Evolutionary conservation across 2,329 filamentous ascomycete genomes (phyloP), one percentile per base, ranked within the genome.

Genomic region (Trichoderma sp.): DNA sequence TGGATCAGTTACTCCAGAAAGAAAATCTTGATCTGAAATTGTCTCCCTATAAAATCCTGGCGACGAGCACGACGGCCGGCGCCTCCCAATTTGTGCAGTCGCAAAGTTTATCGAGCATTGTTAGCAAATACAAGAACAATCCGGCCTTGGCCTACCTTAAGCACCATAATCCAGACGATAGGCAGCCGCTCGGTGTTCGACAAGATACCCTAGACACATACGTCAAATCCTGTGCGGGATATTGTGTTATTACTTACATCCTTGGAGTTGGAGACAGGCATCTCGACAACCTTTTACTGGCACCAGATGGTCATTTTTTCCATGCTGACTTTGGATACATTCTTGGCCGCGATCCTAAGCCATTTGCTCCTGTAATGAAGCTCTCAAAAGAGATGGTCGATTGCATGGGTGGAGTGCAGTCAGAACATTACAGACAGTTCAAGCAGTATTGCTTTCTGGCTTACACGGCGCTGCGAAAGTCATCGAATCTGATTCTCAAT

Each of bases 291-390:
- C 87, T 99, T 1, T 88, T 99, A 29, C 87, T 99, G 5, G 88
- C 93, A 0, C 94, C 95, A 1, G 91, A 94, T 72, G 95, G 89
- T 0, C 93, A 96, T 79, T 99, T 99, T 83, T 97, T 99, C 85
- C 95, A 99, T 77, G 94, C 94, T 34, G 95, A 99, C 78, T 99
- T 99, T 74, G 95, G 96, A 50, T 99, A 97, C 79, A 99, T 99
- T 70, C 90, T 99, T 1, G 95, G 95, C 19, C 92, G 95, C 48
- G 95, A 99, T 73, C 95, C 95, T 0, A 99, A 99, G 76, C 95
- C 95, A 0, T 98, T 99, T 76, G 94, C 95, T 0, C 95, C 95
- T 0, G 89, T 94, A 63, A 97, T 99, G 90, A 99, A 99, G 79
- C 87, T 99, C 9, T 94, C 91, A 76, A 94, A 94, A 73, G 94